Base-by-base conservation (phyloP, 2,329 filamentous ascomycete genomes). In the Aspergillus novofumigatus region DNA sequence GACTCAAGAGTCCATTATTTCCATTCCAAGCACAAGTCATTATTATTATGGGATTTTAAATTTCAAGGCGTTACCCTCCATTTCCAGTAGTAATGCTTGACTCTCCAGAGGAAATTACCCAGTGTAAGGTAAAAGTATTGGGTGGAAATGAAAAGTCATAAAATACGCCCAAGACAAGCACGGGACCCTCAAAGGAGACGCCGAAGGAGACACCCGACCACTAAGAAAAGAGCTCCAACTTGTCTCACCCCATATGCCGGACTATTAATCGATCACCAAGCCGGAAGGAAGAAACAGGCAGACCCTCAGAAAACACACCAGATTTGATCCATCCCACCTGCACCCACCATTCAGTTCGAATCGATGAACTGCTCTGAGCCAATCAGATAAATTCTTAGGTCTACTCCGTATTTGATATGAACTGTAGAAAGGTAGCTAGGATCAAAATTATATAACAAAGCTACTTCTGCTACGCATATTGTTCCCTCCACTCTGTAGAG, bases 291-390 rank as follows among this genome's bases (percentile, higher is more conserved):
- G 14, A 35, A 17, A 17, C 32, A 17, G 11, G 17, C 29, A 32
- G 4, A 17, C 32, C 14, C 32, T 35, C 5, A 17, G 32, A 17
- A 38, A 38, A 17, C 32, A 17, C 14, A 17, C 7, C 32, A 38
- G 14, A 38, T 17, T 17, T 17, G 8, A 38, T 42, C 54, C 44
- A 52, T 26, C 50, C 50, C 38, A 52, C 32, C 14, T 29, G 48
- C 47, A 49, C n/a, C n/a, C 29, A 47, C 41, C 5, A 21, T 45
- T 11, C 11, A 47, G 49, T 55, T 49, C 49, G 25, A 32, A 52
- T 52, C 23, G 45, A 57, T 53, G 53, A 55, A 51, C 54, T 29
- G 20, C 41, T 53, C 45, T 45, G 38, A 23, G 28, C 57, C 57
- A 59, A 59, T 59, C 42, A 45, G 42, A 45, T 23, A 21, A 45